Base-by-base conservation (phyloP, 176 grass and related monocot genomes). In the Juncus inflexus region DNA sequence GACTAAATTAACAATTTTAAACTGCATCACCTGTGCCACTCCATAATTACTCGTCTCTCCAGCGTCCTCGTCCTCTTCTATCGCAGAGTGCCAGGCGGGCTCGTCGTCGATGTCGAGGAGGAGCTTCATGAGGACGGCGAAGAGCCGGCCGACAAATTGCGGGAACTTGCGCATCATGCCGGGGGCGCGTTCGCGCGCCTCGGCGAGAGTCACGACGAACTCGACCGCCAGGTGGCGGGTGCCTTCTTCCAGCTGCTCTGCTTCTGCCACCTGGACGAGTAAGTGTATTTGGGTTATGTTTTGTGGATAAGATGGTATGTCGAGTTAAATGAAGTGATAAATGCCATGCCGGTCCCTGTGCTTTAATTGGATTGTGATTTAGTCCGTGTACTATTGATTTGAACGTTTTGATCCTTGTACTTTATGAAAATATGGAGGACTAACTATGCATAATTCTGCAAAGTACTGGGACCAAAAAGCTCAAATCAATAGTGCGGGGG, bases 101-200 rank as follows among this genome's bases (percentile, higher is more conserved):
- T 99, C 95, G 40, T 99, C 95, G 79, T 94, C 95, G 0, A 99
- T 84, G 77, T 99, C 95, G 14, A 99, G 83, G 41, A 99, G 16
- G 88, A 99, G 89, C 75, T 99, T 87, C 95, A 99, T 99, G 13
- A 99, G 85, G 76, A 99, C 95, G 6, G 81, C 83, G 43, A 99
- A 99, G 35, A 99, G 69, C 67, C 89, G 78, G n/a, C 95, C 86
- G 2, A 99, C 80, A 55, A 94, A 99, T 74, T 99, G 95, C 0
- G 95, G 95, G 28, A 99, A 84, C 35, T 84, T 74, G 7, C 95
- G 77, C 89, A 99, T 99, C 95, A 99, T 99, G 47, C 95, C 95
- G 0, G 95, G 95, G 0, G 95, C 95, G 0, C 95, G 85, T 78
- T 99, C 95, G 43, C 95, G 82, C 0, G 88, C 95, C 78, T 99